Base-by-base conservation (phyloP, 441 rosid genomes). In the Populus tomentosa region DNA sequence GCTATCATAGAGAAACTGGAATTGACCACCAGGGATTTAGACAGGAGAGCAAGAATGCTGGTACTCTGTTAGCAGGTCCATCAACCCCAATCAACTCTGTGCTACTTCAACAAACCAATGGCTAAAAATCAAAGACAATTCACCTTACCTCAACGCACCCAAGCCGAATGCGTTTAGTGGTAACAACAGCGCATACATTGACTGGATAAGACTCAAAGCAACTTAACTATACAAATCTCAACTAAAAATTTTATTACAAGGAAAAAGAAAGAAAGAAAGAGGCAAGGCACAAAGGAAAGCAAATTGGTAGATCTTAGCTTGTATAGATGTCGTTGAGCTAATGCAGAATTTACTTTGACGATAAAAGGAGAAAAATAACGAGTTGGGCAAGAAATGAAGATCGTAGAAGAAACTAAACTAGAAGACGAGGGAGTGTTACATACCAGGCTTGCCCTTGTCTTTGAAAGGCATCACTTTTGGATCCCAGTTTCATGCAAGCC, bases 391-490 rank as follows among this genome's bases (percentile, higher is more conserved):
- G 24, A n/a, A 61, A 68, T n/a, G 46, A 16, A 36, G 26, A 40
- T 24, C 30, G 13, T 6, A 32, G 62, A 62, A 71, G 74, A 75
- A 46, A 69, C 62, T 33, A 79, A 82, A 75, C 32, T 13, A 69
- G 33, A 26, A 80, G 65, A 76, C 10, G 70, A 75, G 20, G 35
- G 77, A 56, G 21, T 10, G 65, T 36, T 42, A 28, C 88, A 81
- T 90, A 95, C 98, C 98, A 95, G 75, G 98, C 95, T 81, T 93
- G 99, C 80, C 99, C 99, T 82, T 90, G 97, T 87, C 91, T 89
- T 79, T 89, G 94, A 79, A 93, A 93, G 59, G 98, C 92, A 87
- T 93, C 97, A 86, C 80, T 83, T 87, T 95, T 95, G 80, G 98
- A 95, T 74, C 99, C 99, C 82, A 95, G 84, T 83, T 95, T 95